Percentiles rank a stretch among this genome's conserved stretches.
phyloP scores from a whole-genome alignment of 495 filamentous ascomycete species.

The Evansstolkia leycettana region DNA sequence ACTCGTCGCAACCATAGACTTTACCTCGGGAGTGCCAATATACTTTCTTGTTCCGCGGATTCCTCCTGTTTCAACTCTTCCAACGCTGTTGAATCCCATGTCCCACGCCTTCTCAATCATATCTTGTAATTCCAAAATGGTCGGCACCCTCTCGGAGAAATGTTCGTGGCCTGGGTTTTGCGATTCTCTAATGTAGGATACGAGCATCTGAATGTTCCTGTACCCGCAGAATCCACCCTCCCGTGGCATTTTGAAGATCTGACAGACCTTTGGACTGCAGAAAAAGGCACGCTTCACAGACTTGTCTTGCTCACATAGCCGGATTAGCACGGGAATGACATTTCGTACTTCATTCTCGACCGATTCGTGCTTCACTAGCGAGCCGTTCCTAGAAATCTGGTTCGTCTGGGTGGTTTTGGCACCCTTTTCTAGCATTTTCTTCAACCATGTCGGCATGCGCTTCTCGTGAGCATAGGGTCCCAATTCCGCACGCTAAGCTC shows the following conservation, averaged over 20 bases:
- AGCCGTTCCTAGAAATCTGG: conserved; percentile 40
- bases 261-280: conserved; percentile 63
- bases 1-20: conserved; percentile 5
- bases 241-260: conserved; percentile 66
- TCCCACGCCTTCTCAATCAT: conserved; percentile 89
- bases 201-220: conserved; percentile 89
- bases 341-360: conserved; percentile 52
- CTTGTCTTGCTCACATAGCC: conserved; percentile 55
- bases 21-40: conserved; percentile 87
- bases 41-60: conserved; percentile 84
- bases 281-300: conserved; percentile 59
- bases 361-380: conserved; percentile 25
- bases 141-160: conserved; percentile 54
- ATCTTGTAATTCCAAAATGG: conserved; percentile 76
- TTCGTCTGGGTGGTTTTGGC: conserved; percentile 43
- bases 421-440: conserved; percentile 51
- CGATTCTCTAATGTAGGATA: conserved; percentile 59
- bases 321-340: conserved; percentile 64
- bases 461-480: conserved; percentile 81
- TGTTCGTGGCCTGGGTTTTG: conserved; percentile 41
- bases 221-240: conserved; percentile 98
- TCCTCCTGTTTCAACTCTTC: conserved; percentile 73
- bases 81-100: conserved; percentile 61
- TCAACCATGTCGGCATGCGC: conserved; percentile 75
- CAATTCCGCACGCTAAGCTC: conserved; percentile 42